Base-by-base conservation (phyloP, 2,329 filamentous ascomycete species). In the Fusarium mexicanum region DNA sequence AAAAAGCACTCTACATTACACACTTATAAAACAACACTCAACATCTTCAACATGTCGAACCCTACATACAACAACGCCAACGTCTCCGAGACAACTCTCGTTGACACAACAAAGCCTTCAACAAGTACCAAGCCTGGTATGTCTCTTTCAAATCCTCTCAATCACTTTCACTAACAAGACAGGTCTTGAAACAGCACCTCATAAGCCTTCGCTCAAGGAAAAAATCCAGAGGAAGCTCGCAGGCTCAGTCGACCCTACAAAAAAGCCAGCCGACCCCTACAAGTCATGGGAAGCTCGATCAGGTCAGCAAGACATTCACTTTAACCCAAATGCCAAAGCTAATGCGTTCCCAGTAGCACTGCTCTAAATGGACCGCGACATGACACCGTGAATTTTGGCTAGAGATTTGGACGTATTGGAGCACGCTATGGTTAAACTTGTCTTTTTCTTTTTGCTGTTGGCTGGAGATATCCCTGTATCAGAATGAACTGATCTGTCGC, bases 281-380 rank as follows among this genome's bases (percentile, higher is more conserved):
- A 77, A 78, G 70, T 77, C 74, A 11, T 78, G 77, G 77, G 77
- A 78, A 37, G 77, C 77, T 12, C 77, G 77, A 59, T 70, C 72
- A 50, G 64, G 77, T 78, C 61, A 71, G 77, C 62, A 16, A 37
- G 10, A 53, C 10, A 54, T 41, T 44, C 53, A 38, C 44, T 47
- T 20, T 16, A 22, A 47, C 24, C 44, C 18, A 16, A 29, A 47
- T 47, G 24, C 46, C 20, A 22, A 61, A 48, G 47, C 66, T 66
- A 57, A 70, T 50, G 50, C 33, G 20, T 31, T 14, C 5, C 10
- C 8, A 77, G 76, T 73, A 65, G 76, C 76, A 38, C 37, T 77
- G 11, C 64, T 78, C 37, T 77, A 38, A 63, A 55, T 54, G 35
- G 24, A 54, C 20, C 29, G 8, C 54, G 26, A 44, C n/a, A 38